phyloP scores from a whole-genome alignment of 2,329 filamentous ascomycete genomes.

The Cordyceps farinosa region DNA sequence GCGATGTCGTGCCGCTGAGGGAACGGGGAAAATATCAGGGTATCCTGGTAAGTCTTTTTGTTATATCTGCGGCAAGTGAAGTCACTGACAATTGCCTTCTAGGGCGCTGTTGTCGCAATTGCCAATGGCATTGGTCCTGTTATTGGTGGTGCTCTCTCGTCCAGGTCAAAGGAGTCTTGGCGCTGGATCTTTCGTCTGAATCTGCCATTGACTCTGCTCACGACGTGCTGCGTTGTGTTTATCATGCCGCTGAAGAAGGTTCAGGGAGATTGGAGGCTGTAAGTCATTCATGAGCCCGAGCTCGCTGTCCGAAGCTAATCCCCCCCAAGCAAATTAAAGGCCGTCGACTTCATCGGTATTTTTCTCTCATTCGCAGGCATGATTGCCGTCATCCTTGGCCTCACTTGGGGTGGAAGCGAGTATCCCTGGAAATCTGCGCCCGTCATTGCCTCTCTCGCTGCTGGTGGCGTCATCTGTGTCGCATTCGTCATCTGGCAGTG shows the following conservation, averaged over 20 bases:
- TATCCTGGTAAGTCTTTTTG: constrained; percentile 34
- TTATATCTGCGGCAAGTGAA: background rate
- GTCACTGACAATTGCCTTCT: background rate
- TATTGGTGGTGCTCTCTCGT: constrained; percentile 49
- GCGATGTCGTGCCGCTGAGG: constrained; percentile 65
- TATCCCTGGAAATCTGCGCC: constrained; percentile 54
- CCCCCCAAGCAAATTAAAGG: constrained; percentile 42
- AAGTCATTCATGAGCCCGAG: constrained; percentile 17
- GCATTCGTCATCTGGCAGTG: constrained; percentile 52
- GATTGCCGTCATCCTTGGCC: constrained; percentile 43
- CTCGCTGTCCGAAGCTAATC: background rate
- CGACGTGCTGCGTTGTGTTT: constrained; percentile 46
- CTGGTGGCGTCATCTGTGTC: constrained; percentile 45
- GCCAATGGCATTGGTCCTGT: constrained; percentile 54
- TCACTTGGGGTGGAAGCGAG: constrained; percentile 59
- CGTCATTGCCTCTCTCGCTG: constrained; percentile 51
- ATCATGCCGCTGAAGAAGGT: constrained; percentile 56
- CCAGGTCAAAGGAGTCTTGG: constrained; percentile 43
- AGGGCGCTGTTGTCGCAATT: constrained; percentile 49
- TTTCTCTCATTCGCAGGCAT: constrained; percentile 44
- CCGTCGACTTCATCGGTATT: constrained; percentile 49
- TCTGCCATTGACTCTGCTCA: constrained; percentile 47
- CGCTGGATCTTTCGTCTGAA: constrained; percentile 55
- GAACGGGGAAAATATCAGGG: constrained; percentile 73
- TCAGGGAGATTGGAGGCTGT: constrained; percentile 47